These are phyloP conservation scores for Moesziomyces antarcticus DNA, from an alignment of 1,284 basidiomycete genomes.

Conservation along the genomic window DNA sequence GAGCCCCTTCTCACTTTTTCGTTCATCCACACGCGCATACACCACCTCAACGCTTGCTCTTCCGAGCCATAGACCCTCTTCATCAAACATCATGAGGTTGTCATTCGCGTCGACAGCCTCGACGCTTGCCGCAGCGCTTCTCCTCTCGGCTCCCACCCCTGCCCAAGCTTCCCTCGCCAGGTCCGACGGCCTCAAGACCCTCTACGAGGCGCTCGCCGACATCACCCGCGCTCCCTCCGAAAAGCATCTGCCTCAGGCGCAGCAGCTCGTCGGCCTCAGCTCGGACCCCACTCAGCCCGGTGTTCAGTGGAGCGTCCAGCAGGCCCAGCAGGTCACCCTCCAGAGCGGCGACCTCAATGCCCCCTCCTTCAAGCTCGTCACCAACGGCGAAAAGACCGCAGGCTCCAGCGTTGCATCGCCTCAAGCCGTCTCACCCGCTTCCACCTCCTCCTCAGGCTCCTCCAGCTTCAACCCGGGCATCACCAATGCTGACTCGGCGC, in stretches of 20 bases:
- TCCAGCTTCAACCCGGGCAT: conserved; percentile 34
- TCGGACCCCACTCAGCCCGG: conserved; percentile 31
- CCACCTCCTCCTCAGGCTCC: conserved; percentile 14
- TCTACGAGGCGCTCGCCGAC: conserved; percentile 47
- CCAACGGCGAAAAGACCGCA: conserved; percentile 15
- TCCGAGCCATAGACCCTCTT: not conserved
- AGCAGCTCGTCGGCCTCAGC: conserved; percentile 15
- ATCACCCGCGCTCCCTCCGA: conserved; percentile 28
- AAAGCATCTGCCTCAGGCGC: conserved; percentile 26
- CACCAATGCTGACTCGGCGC: conserved; percentile 30
- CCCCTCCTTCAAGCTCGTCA: conserved; percentile 35
- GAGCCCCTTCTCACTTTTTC: no score
- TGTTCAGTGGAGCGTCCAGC: conserved; percentile 40
- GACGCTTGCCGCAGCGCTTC: conserved; percentile 16
- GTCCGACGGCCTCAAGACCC: conserved; percentile 25
- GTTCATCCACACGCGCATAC: no score
- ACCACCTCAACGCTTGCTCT: no score
- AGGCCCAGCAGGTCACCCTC: conserved; percentile 18
- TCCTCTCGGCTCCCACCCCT: conserved; percentile 22
- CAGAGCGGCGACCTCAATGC: conserved; percentile 30
- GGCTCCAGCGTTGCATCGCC: not conserved
- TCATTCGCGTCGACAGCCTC: conserved; percentile 18
- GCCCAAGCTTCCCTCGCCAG: conserved; percentile 39
- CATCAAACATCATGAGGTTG: conserved; percentile 10
- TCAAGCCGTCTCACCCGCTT: conserved; percentile 9